phyloP scores from a whole-genome alignment of 1,284 basidiomycete species.

The Trichosporon faecale region DNA sequence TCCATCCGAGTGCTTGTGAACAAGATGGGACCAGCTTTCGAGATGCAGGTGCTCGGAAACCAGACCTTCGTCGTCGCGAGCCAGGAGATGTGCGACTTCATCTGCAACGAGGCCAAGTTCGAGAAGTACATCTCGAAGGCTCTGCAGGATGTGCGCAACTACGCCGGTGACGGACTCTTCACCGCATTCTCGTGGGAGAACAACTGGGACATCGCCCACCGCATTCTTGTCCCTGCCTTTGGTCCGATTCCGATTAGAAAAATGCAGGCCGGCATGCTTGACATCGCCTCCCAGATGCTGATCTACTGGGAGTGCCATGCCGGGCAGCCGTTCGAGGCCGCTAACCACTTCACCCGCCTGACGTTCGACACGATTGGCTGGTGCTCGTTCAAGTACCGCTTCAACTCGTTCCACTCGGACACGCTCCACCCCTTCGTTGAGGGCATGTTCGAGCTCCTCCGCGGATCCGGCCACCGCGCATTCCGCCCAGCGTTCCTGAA shows the following conservation, averaged over 20 bases:
- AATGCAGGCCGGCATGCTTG: slow-evolving; percentile 57
- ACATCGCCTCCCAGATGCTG: slow-evolving; percentile 56
- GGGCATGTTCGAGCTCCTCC: slow-evolving; percentile 52
- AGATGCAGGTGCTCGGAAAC: slow-evolving; percentile 36
- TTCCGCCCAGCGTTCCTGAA: slow-evolving; percentile 52
- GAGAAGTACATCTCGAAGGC: slow-evolving; percentile 52
- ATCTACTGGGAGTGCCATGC: slow-evolving; percentile 15
- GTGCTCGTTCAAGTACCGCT: slow-evolving; percentile 54
- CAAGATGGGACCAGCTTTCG: slow-evolving; percentile 33
- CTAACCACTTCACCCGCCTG: slow-evolving; percentile 13
- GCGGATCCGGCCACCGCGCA: slow-evolving; percentile 51
- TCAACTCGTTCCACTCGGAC: slow-evolving; percentile 35
- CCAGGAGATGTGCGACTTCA: slow-evolving; percentile 55
- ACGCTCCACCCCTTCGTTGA: slow-evolving; percentile 53
- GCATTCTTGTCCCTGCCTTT: slow-evolving; percentile 59
- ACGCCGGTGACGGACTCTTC: slow-evolving; percentile 52
- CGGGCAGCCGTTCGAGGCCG: slow-evolving; percentile 7
- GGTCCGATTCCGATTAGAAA: slow-evolving; percentile 54
- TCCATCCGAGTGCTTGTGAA: slow-evolving; percentile 27
- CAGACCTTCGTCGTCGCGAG: slow-evolving; percentile 48
- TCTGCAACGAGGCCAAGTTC: slow-evolving; percentile 56
- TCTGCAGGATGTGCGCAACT: slow-evolving; percentile 52
- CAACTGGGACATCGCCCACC: slow-evolving; percentile 56
- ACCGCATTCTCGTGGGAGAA: slow-evolving; percentile 54
- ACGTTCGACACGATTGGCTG: slow-evolving; percentile 23